phyloP scores from a whole-genome alignment of 2,329 filamentous ascomycete genomes.

The Emydomyces testavorans region DNA sequence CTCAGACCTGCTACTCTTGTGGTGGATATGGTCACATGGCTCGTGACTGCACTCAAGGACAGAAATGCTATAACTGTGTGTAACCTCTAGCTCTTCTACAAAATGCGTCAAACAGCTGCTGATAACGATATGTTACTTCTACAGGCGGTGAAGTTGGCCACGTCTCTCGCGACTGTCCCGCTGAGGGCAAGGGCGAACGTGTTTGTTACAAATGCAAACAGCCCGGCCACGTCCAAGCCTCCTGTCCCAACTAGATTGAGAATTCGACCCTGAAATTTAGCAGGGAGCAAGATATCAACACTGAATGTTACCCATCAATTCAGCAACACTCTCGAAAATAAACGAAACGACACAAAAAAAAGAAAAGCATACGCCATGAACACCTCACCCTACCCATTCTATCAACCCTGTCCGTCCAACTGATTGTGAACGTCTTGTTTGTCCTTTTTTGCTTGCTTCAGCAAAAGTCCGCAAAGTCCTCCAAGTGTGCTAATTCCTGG shows the following conservation, averaged over 20 bases:
- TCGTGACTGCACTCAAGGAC: slow-evolving; percentile 94
- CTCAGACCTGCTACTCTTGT: slow-evolving; percentile 96
- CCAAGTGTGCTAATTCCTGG: not conserved
- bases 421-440: not conserved
- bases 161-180: slow-evolving; percentile 89
- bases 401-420: not conserved
- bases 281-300: slow-evolving; percentile 3
- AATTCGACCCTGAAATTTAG: slow-evolving; percentile 4
- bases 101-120: slow-evolving; percentile 9
- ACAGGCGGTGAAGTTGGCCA: slow-evolving; percentile 77
- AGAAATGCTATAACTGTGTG: slow-evolving; percentile 99
- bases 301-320: slow-evolving; percentile 6
- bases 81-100: slow-evolving; percentile 13
- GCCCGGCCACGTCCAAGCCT: slow-evolving; percentile 81
- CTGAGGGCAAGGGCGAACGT: slow-evolving; percentile 80
- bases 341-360: slow-evolving; percentile 3
- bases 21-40: slow-evolving; percentile 96
- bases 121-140: slow-evolving; percentile 20
- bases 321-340: not conserved
- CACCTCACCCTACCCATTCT: not conserved
- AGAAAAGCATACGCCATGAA: not conserved
- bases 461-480: not conserved
- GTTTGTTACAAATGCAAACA: slow-evolving; percentile 96
- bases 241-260: slow-evolving; percentile 66
- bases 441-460: not conserved